Conservation (phyloP, 805 yeast genomes). For the Saturnispora quitensis region DNA sequence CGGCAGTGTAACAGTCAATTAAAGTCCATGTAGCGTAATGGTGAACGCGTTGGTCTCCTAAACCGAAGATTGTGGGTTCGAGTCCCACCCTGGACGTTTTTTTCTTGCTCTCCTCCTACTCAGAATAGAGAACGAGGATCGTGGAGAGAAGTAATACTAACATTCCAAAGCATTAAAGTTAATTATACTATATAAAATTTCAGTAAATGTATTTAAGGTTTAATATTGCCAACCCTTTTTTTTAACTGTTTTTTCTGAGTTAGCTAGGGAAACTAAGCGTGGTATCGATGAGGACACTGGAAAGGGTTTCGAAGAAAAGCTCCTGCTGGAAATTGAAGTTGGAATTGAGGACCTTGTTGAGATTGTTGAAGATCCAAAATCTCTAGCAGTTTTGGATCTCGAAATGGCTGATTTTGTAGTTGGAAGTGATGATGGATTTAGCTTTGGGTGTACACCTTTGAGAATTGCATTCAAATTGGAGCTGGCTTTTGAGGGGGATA, state of each 20-base stretch:
- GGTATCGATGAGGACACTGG: constrained; percentile 10
- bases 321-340: constrained; percentile 1
- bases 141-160: neutral
- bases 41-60: constrained; percentile 19
- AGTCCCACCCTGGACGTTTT: constrained; percentile 13
- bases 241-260: constrained; percentile 2
- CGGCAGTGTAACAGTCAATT: no score
- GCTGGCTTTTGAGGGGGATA: constrained; percentile 16
- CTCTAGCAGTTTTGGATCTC: constrained; percentile 4
- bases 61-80: constrained; percentile 19
- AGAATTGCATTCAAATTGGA: constrained; percentile 14
- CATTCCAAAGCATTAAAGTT: neutral
- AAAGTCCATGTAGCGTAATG: constrained; percentile 17
- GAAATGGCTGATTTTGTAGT: neutral
- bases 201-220: neutral
- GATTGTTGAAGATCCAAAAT: neutral
- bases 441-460: neutral
- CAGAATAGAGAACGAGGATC: neutral
- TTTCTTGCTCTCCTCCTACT: neutral
- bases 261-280: constrained; percentile 10
- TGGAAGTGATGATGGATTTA: constrained; percentile 7
- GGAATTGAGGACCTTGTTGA: neutral
- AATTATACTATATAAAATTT: neutral
- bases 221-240: constrained; percentile 5
- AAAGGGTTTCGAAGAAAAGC: constrained; percentile 1